Evolutionary conservation across 768 basidiomycete genomes (phyloP).

Genomic region (Mycena crocata): DNA sequence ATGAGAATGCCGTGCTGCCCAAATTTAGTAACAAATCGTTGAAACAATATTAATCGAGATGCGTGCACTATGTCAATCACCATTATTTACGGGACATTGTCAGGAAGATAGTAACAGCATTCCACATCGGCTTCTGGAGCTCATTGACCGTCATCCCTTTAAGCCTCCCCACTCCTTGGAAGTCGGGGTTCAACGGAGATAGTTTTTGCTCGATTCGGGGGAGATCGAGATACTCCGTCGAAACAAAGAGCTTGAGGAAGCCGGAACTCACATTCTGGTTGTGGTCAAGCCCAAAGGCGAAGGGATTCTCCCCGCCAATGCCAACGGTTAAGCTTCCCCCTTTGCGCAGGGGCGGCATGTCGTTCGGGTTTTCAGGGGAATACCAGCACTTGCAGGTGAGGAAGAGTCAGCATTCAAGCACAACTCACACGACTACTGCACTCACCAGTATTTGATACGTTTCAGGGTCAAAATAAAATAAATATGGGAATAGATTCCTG

Average conservation of each 20-base stretch:
- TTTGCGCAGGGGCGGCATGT: background rate
- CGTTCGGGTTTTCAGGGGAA: background rate
- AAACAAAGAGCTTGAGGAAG: slow-evolving; percentile 8
- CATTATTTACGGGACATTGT: too few relatives aligned
- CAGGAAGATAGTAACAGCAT: too few relatives aligned
- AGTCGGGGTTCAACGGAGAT: slow-evolving; percentile 1
- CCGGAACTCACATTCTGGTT: background rate
- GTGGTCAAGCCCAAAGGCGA: background rate
- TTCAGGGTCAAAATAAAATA: background rate
- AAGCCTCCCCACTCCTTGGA: background rate
- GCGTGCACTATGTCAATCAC: too few relatives aligned
- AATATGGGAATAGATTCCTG: background rate
- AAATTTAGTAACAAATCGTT: too few relatives aligned
- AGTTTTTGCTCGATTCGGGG: background rate
- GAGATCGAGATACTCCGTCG: slow-evolving; percentile 1
- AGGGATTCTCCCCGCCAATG: slow-evolving; percentile 9
- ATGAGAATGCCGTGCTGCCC: too few relatives aligned
- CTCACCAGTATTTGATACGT: background rate
- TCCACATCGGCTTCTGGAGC: too few relatives aligned
- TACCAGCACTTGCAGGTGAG: background rate
- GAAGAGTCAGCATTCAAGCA: background rate
- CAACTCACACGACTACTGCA: too few relatives aligned
- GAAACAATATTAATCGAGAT: too few relatives aligned
- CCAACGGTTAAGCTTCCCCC: background rate
- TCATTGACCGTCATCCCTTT: too few relatives aligned